Evolutionary conservation across 192 early-diverging fungal genomes (phyloP), one percentile per base, ranked within the genome.

Genomic region (Coemansia sp.): DNA sequence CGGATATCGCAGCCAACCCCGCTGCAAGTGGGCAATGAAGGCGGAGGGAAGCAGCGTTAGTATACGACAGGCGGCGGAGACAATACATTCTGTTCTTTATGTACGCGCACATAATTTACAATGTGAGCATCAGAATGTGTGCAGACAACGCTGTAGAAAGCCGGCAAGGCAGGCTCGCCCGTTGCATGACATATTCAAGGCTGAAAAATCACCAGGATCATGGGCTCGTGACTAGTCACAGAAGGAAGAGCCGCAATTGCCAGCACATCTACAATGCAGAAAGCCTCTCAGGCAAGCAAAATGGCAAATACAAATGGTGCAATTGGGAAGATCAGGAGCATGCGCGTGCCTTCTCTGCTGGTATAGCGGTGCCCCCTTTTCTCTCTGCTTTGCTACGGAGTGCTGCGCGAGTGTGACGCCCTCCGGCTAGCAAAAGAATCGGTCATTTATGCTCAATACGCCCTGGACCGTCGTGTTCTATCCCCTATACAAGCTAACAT

Each of bases 221-320:
- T 38, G 58, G 46, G 58, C 61, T 52, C 61, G 61, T 63, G 61
- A 63, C 61, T 51, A 37, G 60, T 51, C 60, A 61, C 60, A 61
- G 60, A 61, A 61, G 38, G 25, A 31, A n/a, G 15, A 56, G 26
- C 60, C 31, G 40, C 44, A 25, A 61, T 50, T 61, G 59, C 48
- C 48, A 46, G 25, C 3, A 18, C 46, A 8, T 48, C 46, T 8
- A 48, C 46, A n/a, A 48, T n/a, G 6, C 46, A 48, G 46, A n/a
- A n/a, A 48, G n/a, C n/a, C 46, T 18, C n/a, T 20, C 46, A 21
- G 46, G n/a, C 46, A 48, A 20, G 46, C 23, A 52, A 52, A 15
- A 24, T 24, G 7, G 50, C 50, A 14, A 15, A 9, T 9, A 7
- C 20, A 20, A 51, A 5, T 50, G 12, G 18, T 20, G 17, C 11